Evolutionary conservation across 2,329 filamentous ascomycete species (phyloP), one percentile per base, ranked within the genome.

Genomic region (Colletotrichum orchidophilum): DNA sequence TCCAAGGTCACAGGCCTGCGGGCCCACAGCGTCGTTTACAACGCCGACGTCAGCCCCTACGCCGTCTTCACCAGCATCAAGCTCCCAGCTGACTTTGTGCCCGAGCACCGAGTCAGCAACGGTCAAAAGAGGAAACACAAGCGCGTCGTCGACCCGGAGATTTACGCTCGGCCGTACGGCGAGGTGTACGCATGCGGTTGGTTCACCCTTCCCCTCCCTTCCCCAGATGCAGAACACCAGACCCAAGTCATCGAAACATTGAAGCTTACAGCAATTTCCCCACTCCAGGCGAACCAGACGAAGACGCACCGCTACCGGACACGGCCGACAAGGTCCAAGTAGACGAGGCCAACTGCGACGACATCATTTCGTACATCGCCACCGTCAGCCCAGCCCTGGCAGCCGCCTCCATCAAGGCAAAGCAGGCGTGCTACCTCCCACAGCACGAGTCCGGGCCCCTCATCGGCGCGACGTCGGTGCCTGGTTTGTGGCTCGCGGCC

Each of bases 361-460:
- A 97, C 76, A 91, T 99, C 58, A 87, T 94, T 50, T 90, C 95
- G 54, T 95, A 97, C 74, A 91, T 97, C 52, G 83, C 84, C 42
- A 87, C 87, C 3, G 87, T 95, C 78, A 87, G 88, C 76, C 81
- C 91, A n/a, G 81, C 91, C 70, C 83, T 98, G 76, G 85, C 90
- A 75, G 81, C 92, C 67, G 88, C 94, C 52, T 82, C 93, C 76
- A 77, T 98, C 64, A 90, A 91, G 66, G 88, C 90, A 5, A 90
- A 91, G 75, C 96, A 99, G 83, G 95, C 96, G 27, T 99, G 96
- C 82, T 99, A 99, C 81, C 85, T 99, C 60, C 96, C 96, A 1
- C 93, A 92, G 74, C 93, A 95, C 71, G 87, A 90, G 79, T 83
- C 82, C 46, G 91, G 90, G 0, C 96, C 96, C 5, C 81, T 98